Evolutionary conservation across 2,329 filamentous ascomycete species (phyloP), one percentile per base, ranked within the genome.

Genomic region (Cladorrhinum sp.): DNA sequence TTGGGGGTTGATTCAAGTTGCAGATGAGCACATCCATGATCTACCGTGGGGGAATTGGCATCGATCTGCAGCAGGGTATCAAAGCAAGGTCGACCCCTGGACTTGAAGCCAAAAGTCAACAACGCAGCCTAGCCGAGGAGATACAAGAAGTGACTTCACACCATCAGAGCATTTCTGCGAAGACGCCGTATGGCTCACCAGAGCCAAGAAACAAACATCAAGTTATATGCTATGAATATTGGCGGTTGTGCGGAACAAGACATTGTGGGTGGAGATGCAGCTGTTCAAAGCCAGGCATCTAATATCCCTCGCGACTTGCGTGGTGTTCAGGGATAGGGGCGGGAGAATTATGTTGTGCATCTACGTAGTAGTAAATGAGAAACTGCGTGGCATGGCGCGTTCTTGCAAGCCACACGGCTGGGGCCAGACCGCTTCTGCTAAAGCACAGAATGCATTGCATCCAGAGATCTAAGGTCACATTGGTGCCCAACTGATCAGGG

Each of bases 281-380:
- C 6, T 12, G 12, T 12, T 13, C 51, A 53, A 29, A 53, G 18
- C 16, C n/a, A 45, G n/a, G 20, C 41, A 45, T 18, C 41, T 45
- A n/a, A 22, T 45, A 41, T 55, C 53, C 48, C 36, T 36, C 36
- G 53, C 53, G 13, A 16, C 22, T 7, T 50, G 49, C 18, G 49
- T 50, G 49, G 49, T 50, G 49, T 13, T 50, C 32, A 48, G 53
- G 38, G 27, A 45, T 57, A 38, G 38, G 27, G 32, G 59, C 49
- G 24, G 24, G 56, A 58, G 23, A 50, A 18, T 29, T 55, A 59
- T 63, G 58, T 61, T 56, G 58, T 64, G 63, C 60, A 51, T 59
- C 58, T 59, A 52, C 22, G 27, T 22, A 29, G 27, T 22, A 29
- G 27, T 38, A 57, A 13, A 38, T 36, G 48, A 41, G 50, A 55